Conservation (phyloP, 768 basidiomycete species). For the Rhizopogon sp. region DNA sequence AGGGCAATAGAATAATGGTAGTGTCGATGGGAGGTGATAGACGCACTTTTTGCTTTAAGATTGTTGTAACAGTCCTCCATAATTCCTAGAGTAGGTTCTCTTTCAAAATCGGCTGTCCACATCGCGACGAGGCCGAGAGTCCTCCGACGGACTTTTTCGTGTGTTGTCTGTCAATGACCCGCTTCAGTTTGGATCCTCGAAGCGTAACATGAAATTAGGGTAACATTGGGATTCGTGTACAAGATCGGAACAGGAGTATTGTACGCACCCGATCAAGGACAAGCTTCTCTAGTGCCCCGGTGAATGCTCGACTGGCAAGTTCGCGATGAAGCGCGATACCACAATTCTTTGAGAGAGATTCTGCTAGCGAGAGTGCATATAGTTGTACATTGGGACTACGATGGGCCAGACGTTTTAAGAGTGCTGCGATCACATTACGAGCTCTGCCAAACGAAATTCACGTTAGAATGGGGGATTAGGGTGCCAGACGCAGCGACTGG, state of each 20-base stretch:
- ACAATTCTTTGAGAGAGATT: slow-evolving; percentile 91
- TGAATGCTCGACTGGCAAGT: slow-evolving; percentile 87
- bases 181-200: slow-evolving; percentile 7
- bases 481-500: neutral
- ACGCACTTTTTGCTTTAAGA: slow-evolving; percentile 77
- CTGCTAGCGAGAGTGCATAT: slow-evolving; percentile 82
- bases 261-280: slow-evolving; percentile 77
- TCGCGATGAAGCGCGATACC: slow-evolving; percentile 77
- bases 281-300: slow-evolving; percentile 80
- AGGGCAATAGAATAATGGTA: too few species aligned
- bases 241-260: neutral
- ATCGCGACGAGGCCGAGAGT: slow-evolving; percentile 66
- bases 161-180: slow-evolving; percentile 59
- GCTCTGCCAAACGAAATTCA: slow-evolving; percentile 50
- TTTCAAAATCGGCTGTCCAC: slow-evolving; percentile 85
- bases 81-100: slow-evolving; percentile 73
- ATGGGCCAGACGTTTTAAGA: slow-evolving; percentile 89
- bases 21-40: neutral
- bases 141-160: slow-evolving; percentile 83
- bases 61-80: slow-evolving; percentile 88
- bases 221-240: neutral
- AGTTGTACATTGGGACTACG: slow-evolving; percentile 96
- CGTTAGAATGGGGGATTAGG: slow-evolving; percentile 11
- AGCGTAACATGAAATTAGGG: neutral
- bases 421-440: slow-evolving; percentile 74